These are phyloP conservation scores for Misopates orontium DNA, from an alignment of 257 asterid species.

Conservation along the genomic window DNA sequence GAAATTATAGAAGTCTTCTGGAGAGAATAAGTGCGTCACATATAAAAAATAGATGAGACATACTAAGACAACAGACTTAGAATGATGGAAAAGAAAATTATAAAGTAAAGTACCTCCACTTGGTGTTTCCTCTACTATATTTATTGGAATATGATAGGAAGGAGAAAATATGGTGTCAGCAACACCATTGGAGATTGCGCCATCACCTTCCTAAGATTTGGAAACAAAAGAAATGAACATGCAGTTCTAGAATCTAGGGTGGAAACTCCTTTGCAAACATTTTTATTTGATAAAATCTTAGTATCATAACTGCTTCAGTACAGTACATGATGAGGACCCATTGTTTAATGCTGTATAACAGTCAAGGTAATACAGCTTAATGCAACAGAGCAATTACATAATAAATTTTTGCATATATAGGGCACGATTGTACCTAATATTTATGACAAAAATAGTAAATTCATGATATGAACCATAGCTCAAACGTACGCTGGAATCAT, in stretches of 20 bases:
- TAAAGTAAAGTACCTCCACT: conserved; percentile 50
- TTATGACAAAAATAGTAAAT: conserved; percentile 24
- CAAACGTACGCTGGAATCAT: conserved; percentile 44
- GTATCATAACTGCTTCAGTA: too few relatives aligned
- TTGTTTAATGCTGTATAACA: neutral
- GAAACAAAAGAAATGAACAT: conserved; percentile 20
- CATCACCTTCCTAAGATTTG: conserved; percentile 48
- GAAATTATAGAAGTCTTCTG: conserved; percentile 55
- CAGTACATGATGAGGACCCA: too few relatives aligned
- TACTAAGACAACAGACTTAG: neutral
- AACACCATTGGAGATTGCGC: conserved; percentile 40
- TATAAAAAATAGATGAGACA: neutral
- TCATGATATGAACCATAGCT: conserved; percentile 38
- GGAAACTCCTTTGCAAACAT: conserved; percentile 19
- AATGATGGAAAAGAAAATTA: conserved; percentile 20
- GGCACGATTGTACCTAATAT: conserved; percentile 46
- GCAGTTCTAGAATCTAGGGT: too few relatives aligned
- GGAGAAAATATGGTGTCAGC: conserved; percentile 88
- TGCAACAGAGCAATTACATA: neutral
- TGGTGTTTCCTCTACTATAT: conserved; percentile 53
- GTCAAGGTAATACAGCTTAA: conserved; percentile 13
- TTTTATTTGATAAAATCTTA: conserved; percentile 15
- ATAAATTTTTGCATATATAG: conserved; percentile 5
- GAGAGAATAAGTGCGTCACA: conserved; percentile 15
- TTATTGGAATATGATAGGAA: conserved; percentile 62